Percentiles rank a stretch among this genome's conserved stretches.
Conservation (phyloP, 73 alveolate species). For the Paramecium sexaurelia region DNA sequence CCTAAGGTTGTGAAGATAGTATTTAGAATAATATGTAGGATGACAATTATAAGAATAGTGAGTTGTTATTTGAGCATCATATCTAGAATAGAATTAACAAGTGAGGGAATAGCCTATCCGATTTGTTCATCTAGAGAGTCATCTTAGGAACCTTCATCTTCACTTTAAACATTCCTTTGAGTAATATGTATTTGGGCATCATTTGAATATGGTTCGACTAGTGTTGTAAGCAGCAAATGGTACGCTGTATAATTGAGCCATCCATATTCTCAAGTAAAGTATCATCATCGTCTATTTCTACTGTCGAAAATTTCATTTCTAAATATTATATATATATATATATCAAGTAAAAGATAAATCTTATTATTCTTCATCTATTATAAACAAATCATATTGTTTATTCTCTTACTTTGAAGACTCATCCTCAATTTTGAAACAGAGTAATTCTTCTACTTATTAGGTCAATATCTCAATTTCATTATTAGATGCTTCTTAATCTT, state of each 20-base stretch:
- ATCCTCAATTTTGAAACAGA: neutral
- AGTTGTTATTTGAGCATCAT: constrained; percentile 46
- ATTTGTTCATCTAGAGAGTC: constrained; percentile 25
- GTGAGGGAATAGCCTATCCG: constrained; percentile 4
- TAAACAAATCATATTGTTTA: neutral
- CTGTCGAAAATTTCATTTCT: neutral
- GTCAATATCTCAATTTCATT: neutral
- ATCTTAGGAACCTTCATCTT: neutral
- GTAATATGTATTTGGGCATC: constrained; percentile 34
- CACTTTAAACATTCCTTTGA: neutral
- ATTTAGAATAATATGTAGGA: constrained; percentile 11
- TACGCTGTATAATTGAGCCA: constrained; percentile 42
- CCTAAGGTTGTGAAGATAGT: constrained; percentile 28
- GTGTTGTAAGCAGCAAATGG: neutral
- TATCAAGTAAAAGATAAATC: neutral
- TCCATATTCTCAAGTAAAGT: neutral
- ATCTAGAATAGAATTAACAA: constrained; percentile 38
- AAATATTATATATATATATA: neutral
- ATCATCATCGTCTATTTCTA: neutral
- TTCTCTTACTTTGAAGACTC: neutral
- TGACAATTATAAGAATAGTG: neutral
- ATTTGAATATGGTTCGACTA: constrained; percentile 29
- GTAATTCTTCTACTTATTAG: neutral
- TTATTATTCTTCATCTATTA: neutral
- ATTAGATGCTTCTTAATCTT: neutral